These are phyloP conservation scores for Xylaria sp. DNA, from an alignment of 2,329 filamentous ascomycete genomes.

Conservation along the genomic window DNA sequence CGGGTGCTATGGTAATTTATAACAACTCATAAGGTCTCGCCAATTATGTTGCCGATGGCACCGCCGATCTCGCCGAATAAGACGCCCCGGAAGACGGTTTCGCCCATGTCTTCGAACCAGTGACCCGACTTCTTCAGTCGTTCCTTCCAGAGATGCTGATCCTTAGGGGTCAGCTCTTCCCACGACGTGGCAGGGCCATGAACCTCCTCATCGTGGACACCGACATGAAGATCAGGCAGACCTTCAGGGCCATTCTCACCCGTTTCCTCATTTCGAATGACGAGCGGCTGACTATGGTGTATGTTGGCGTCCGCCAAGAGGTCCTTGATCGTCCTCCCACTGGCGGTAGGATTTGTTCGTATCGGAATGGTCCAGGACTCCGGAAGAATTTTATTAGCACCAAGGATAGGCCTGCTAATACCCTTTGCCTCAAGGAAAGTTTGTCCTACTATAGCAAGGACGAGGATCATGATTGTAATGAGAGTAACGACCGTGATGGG, in stretches of 20 bases:
- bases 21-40: slow-evolving; percentile 40
- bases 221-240: slow-evolving; percentile 41
- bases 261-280: slow-evolving; percentile 40
- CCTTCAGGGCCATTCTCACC: slow-evolving; percentile 30
- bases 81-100: slow-evolving; percentile 74
- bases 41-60: slow-evolving; percentile 57
- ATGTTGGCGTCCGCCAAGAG: slow-evolving; percentile 41
- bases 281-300: slow-evolving; percentile 40
- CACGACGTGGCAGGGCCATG: slow-evolving; percentile 64
- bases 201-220: slow-evolving; percentile 49
- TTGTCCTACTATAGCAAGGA: slow-evolving; percentile 65
- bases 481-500: slow-evolving; percentile 55
- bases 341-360: slow-evolving; percentile 36
- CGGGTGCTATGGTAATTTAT: not conserved
- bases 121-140: slow-evolving; percentile 71
- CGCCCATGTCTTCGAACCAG: slow-evolving; percentile 79
- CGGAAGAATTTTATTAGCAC: slow-evolving; percentile 60
- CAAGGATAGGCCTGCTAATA: slow-evolving; percentile 57
- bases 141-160: slow-evolving; percentile 70
- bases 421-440: slow-evolving; percentile 67
- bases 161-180: slow-evolving; percentile 67
- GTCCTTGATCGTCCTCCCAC: slow-evolving; percentile 37
- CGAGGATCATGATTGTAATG: slow-evolving; percentile 58
- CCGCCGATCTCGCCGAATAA: slow-evolving; percentile 75
- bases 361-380: slow-evolving; percentile 35